phyloP scores from a whole-genome alignment of 176 grass and related monocot species.

The Rhynchospora tenuis region DNA sequence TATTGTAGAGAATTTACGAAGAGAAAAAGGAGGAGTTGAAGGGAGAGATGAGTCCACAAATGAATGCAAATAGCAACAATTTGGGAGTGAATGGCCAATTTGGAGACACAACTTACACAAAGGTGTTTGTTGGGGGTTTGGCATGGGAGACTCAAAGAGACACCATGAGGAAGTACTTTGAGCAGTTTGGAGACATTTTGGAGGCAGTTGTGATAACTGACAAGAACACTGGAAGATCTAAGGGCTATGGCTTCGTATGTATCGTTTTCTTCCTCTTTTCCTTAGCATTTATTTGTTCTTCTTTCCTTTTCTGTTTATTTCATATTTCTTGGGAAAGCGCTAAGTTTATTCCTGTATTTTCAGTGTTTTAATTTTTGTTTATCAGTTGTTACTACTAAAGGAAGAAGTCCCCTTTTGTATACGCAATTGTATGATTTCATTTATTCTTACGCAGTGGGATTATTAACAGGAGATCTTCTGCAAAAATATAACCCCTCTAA shows the following conservation, averaged over 20 bases:
- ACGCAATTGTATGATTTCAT: neutral
- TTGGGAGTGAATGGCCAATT: slow-evolving; percentile 73
- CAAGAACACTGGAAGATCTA: slow-evolving; percentile 97
- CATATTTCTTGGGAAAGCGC: neutral
- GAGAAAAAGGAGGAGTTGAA: neutral
- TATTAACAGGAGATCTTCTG: neutral
- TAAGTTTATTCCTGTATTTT: neutral
- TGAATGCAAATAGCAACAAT: slow-evolving; percentile 25
- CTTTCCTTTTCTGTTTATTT: neutral
- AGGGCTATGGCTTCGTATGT: slow-evolving; percentile 98
- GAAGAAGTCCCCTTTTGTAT: neutral
- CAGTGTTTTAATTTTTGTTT: neutral
- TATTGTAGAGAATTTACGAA: neutral
- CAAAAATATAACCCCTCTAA: neutral
- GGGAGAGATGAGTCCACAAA: slow-evolving; percentile 25
- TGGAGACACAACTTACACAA: slow-evolving; percentile 97
- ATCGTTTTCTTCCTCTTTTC: neutral
- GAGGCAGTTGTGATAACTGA: slow-evolving; percentile 98
- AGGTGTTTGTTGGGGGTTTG: slow-evolving; percentile 91
- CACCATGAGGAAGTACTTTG: slow-evolving; percentile 94
- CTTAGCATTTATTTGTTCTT: neutral
- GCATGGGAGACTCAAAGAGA: slow-evolving; percentile 99
- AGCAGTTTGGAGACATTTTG: slow-evolving; percentile 97
- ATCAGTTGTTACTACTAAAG: neutral
- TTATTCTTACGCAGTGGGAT: neutral